Evolutionary conservation across 2,329 filamentous ascomycete species (phyloP), one percentile per base, ranked within the genome.

Genomic region (Exophiala spinifera): DNA sequence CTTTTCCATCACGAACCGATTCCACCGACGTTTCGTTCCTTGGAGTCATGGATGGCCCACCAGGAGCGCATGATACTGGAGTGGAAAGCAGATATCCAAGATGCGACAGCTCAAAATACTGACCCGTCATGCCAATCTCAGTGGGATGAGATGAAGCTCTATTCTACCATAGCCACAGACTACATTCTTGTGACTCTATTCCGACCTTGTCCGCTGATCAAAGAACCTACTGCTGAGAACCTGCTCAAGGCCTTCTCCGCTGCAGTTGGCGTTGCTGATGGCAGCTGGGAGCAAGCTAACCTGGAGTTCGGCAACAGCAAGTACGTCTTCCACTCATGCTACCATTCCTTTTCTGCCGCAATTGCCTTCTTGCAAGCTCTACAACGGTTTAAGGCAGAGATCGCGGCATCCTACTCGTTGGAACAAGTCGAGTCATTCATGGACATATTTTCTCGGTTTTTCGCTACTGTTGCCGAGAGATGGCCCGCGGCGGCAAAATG

Each of bases 311-410:
- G 49, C 4, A 25, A 31, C 20, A 31, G 19, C 17, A 52, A 52
- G 25, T 52, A 52, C 42, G 39, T 39, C 19, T 52, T 52, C 34
- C 40, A 52, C 25, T 39, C 49, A 7, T 52, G 49, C 33, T 39
- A 52, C 21, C 49, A 52, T 20, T 23, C 39, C 4, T 52, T 52
- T 36, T 52, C 49, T 3, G 21, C 49, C 7, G 40, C 49, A 4
- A 46, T 52, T 5, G 49, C 28, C 28, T 52, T 52, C 25, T 42
- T 52, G 6, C 40, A 52, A n/a, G 33, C 49, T 13, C 14, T 52
- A 8, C 49, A 34, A 10, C 28, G 28, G 10, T 31, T 31, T 10
- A 21, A 44, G 19, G 11, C 21, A 11, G 23, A 44, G 17, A 25
- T 51, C 14, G 49, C 49, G 15, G 34, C 49, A 6, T 6, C 34